phyloP scores from a whole-genome alignment of 208 protist genomes.

The Perkinsela sp. region DNA sequence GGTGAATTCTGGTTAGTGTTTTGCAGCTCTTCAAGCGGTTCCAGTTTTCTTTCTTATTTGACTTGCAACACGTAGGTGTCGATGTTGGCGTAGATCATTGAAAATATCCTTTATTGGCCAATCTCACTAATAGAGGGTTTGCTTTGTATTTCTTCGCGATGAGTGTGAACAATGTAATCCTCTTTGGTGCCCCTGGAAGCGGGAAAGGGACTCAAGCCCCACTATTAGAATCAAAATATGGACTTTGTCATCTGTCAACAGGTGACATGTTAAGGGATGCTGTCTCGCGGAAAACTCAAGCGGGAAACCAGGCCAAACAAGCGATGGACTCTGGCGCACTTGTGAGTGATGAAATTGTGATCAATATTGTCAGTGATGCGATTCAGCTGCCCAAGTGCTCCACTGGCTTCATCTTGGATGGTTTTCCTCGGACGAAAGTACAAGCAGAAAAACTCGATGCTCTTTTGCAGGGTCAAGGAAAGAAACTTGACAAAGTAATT shows the following conservation, averaged over 20 bases:
- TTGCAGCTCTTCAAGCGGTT: no score
- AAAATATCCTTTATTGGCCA: no score
- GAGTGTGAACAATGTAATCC: slow-evolving; percentile 10
- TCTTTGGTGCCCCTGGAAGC: slow-evolving; percentile 60
- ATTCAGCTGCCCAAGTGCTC: slow-evolving; percentile 41
- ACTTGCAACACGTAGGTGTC: no score
- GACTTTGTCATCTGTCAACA: slow-evolving; percentile 66
- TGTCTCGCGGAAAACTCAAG: slow-evolving; percentile 21
- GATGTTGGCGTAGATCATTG: no score
- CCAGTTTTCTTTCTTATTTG: no score
- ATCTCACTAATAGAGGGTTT: no score
- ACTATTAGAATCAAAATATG: slow-evolving; percentile 55
- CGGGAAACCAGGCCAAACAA: slow-evolving; percentile 25
- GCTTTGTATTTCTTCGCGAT: slow-evolving; percentile 1
- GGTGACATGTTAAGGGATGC: slow-evolving; percentile 71
- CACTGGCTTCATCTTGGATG: slow-evolving; percentile 74
- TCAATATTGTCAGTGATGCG: slow-evolving; percentile 54
- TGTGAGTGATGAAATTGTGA: slow-evolving; percentile 66
- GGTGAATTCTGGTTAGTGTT: no score
- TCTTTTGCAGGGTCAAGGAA: slow-evolving; percentile 11
- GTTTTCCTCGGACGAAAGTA: slow-evolving; percentile 65
- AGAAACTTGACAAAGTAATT: slow-evolving; percentile 49
- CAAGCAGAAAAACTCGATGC: slow-evolving; percentile 69
- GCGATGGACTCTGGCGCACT: slow-evolving; percentile 43
- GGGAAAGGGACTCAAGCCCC: slow-evolving; percentile 76